Percentiles rank a stretch among this genome's conserved stretches.
phyloP scores from a whole-genome alignment of 805 yeast genomes.

The Cyberlindnera mycetangii region DNA sequence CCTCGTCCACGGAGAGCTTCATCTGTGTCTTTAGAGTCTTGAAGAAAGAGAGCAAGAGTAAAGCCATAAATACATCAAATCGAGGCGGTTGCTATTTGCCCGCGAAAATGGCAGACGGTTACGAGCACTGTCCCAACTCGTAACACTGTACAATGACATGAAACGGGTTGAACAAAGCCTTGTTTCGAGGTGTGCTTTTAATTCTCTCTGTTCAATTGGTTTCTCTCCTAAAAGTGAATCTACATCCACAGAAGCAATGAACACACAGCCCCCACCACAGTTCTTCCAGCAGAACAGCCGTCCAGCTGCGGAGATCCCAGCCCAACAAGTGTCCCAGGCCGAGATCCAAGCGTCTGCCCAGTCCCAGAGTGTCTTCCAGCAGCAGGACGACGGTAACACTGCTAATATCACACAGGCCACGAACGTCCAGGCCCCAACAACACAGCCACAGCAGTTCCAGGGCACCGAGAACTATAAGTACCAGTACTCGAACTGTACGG shows the following conservation, averaged over 20 bases:
- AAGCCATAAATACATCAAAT: background rate
- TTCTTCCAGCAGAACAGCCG: conserved; percentile 11
- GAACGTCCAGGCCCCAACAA: conserved; percentile 15
- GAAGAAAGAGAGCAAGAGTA: background rate
- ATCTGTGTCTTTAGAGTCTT: conserved; percentile 3
- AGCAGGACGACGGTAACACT: conserved; percentile 8
- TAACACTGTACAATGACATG: too few species aligned
- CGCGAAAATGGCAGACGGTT: too few species aligned
- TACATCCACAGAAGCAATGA: too few species aligned
- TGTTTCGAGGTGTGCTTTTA: too few species aligned
- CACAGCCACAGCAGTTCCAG: conserved; percentile 10
- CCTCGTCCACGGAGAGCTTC: conserved; percentile 33
- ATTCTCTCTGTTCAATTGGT: too few species aligned
- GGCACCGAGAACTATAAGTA: conserved; percentile 27
- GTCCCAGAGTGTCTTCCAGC: conserved; percentile 17
- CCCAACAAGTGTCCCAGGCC: conserved; percentile 12
- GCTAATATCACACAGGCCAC: conserved; percentile 4
- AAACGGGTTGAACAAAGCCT: too few species aligned
- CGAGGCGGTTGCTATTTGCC: too few species aligned
- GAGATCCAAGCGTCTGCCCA: conserved; percentile 16
- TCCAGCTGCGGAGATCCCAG: conserved; percentile 17
- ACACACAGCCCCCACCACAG: conserved; percentile 9
- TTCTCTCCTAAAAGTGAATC: too few species aligned
- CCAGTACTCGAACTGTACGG: conserved; percentile 69
- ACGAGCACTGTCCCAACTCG: too few species aligned